These are phyloP conservation scores for Ophidiomyces ophidiicola DNA, from an alignment of 2,329 filamentous ascomycete genomes.

Conservation along the genomic window DNA sequence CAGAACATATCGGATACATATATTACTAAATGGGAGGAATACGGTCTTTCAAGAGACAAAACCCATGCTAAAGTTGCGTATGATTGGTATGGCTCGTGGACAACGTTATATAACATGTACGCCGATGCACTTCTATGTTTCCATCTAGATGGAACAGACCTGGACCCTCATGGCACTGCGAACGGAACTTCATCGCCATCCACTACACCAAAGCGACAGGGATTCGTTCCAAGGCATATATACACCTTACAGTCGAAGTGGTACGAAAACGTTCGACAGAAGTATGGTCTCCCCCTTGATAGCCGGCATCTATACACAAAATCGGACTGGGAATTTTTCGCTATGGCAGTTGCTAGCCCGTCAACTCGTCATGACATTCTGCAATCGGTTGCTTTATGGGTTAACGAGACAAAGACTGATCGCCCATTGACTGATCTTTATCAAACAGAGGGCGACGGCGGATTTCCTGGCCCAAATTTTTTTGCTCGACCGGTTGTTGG, in stretches of 20 bases:
- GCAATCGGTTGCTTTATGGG: slow-evolving; percentile 61
- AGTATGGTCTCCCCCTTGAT: slow-evolving; percentile 72
- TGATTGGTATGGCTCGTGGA: slow-evolving; percentile 69
- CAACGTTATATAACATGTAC: slow-evolving; percentile 75
- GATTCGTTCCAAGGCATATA: slow-evolving; percentile 61
- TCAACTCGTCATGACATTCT: slow-evolving; percentile 59
- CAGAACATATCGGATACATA: slow-evolving; percentile 52
- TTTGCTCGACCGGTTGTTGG: slow-evolving; percentile 74
- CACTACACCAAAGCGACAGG: too few species aligned
- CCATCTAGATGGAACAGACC: slow-evolving; percentile 44
- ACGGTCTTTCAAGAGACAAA: slow-evolving; percentile 56
- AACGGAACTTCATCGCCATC: too few species aligned
- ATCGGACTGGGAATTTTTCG: slow-evolving; percentile 85
- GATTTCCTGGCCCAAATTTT: slow-evolving; percentile 62
- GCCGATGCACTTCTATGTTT: slow-evolving; percentile 71
- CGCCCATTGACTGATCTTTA: slow-evolving; percentile 72
- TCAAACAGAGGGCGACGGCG: slow-evolving; percentile 63
- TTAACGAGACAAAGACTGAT: slow-evolving; percentile 71
- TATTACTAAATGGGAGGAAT: slow-evolving; percentile 58
- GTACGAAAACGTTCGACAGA: slow-evolving; percentile 68
- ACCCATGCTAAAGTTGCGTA: slow-evolving; percentile 69
- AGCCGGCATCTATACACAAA: slow-evolving; percentile 74
- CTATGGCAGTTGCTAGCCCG: slow-evolving; percentile 62
- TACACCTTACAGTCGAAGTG: slow-evolving; percentile 70
- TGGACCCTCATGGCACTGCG: slow-evolving; percentile 8